Percentiles rank a stretch among this genome's conserved stretches.
Evolutionary conservation across 768 basidiomycete genomes (phyloP).

Genomic region (Tylopilus balloui): DNA sequence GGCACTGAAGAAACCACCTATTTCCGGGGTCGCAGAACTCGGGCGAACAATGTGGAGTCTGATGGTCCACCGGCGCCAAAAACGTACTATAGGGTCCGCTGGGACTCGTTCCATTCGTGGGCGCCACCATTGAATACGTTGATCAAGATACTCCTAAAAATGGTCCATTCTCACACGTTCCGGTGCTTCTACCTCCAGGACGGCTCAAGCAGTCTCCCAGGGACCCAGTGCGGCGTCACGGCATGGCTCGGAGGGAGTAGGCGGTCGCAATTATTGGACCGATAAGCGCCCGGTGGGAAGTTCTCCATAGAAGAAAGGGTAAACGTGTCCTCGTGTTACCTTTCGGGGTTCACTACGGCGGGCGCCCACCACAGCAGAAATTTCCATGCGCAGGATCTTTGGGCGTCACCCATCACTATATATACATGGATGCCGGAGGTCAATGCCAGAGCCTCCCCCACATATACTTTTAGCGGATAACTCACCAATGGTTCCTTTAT

Average conservation of each 20-base stretch:
- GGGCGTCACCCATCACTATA: slow-evolving; percentile 12
- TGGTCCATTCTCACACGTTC: neutral
- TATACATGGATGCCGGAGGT: slow-evolving; percentile 4
- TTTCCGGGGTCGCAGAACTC: neutral
- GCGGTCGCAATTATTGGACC: neutral
- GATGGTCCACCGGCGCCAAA: slow-evolving; percentile 6
- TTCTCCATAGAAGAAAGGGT: neutral
- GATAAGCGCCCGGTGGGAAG: neutral
- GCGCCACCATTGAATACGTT: neutral
- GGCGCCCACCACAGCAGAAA: neutral
- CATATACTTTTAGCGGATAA: neutral
- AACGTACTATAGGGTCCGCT: neutral
- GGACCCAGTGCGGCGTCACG: slow-evolving; percentile 6
- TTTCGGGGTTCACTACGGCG: neutral
- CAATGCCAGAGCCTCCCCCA: neutral
- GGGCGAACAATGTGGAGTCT: neutral
- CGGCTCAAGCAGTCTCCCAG: neutral
- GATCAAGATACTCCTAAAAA: neutral
- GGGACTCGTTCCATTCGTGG: neutral
- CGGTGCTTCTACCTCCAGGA: neutral
- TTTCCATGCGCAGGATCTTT: neutral
- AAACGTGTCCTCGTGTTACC: neutral
- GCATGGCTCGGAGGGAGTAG: slow-evolving; percentile 2
- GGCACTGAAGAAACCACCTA: neutral
- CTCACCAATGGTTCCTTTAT: slow-evolving; percentile 17